Conservation (phyloP, 352 stramenopile species). For the Phytophthora quininea region DNA sequence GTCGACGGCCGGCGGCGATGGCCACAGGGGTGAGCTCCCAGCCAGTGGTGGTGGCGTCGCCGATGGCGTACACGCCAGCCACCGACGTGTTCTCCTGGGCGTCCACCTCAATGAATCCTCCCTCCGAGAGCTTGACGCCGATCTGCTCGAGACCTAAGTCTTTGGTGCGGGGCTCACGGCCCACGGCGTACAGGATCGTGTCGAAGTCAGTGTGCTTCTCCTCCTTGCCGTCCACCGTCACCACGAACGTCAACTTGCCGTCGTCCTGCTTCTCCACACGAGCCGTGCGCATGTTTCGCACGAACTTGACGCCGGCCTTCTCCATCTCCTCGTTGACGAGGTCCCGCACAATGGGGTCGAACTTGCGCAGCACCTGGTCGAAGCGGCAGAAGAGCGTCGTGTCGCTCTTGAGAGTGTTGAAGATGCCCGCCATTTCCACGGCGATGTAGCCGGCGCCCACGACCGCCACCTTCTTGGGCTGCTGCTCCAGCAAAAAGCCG, state of each 20-base stretch:
- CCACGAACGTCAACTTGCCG: constrained; percentile 78
- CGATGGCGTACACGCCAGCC: constrained; percentile 89
- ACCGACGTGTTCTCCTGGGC: constrained; percentile 92
- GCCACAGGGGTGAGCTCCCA: constrained; percentile 91
- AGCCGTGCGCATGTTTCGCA: constrained; percentile 56
- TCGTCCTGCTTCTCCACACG: constrained; percentile 89
- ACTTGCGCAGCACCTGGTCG: constrained; percentile 86
- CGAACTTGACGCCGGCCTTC: constrained; percentile 69
- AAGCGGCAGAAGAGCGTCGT: constrained; percentile 91
- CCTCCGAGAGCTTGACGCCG: constrained; percentile 76
- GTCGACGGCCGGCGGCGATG: constrained; percentile 85
- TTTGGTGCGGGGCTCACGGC: constrained; percentile 89
- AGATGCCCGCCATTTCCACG: constrained; percentile 95
- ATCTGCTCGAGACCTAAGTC: constrained; percentile 80
- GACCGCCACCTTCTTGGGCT: constrained; percentile 92
- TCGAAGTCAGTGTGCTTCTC: constrained; percentile 59
- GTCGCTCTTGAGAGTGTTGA: constrained; percentile 94
- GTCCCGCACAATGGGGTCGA: constrained; percentile 90
- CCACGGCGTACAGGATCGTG: constrained; percentile 72
- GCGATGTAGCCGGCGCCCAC: constrained; percentile 98
- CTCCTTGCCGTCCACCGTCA: constrained; percentile 61
- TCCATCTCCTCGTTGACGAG: constrained; percentile 80
- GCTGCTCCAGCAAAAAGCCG: constrained; percentile 95
- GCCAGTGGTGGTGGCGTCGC: constrained; percentile 90
- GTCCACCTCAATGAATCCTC: constrained; percentile 90